Conservation (phyloP, 1,284 basidiomycete genomes). For the Pulchroboletus neoregius region DNA sequence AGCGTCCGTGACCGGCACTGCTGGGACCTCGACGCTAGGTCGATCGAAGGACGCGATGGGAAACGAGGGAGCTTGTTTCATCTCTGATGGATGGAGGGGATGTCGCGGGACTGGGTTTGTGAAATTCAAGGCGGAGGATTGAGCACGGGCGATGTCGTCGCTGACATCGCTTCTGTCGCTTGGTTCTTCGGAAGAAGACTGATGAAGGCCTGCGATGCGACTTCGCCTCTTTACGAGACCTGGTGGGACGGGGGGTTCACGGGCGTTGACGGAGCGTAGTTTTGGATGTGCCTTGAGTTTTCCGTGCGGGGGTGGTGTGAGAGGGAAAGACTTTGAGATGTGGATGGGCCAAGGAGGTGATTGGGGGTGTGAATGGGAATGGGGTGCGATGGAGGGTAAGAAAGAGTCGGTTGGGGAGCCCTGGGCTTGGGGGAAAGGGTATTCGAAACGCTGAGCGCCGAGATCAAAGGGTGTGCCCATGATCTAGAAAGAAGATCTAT, state of each 20-base stretch:
- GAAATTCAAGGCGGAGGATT: too few species aligned
- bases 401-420: constrained; percentile 28
- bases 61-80: constrained; percentile 16
- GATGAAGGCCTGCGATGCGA: constrained; percentile 23
- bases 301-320: constrained; percentile 27
- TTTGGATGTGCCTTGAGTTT: constrained; percentile 30
- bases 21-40: constrained; percentile 1
- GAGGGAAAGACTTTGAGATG: constrained; percentile 30
- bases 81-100: neutral
- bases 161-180: constrained; percentile 28
- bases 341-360: constrained; percentile 28
- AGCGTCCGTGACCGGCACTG: constrained; percentile 1
- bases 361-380: constrained; percentile 26
- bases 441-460: constrained; percentile 32
- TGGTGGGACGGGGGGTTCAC: constrained; percentile 32
- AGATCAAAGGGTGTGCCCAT: constrained; percentile 34
- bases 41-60: constrained; percentile 11
- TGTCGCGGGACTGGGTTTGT: neutral
- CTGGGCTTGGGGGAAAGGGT: constrained; percentile 34
- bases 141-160: constrained; percentile 16
- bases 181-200: constrained; percentile 30
- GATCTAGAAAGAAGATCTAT: constrained; percentile 27
- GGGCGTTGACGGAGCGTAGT: constrained; percentile 24
- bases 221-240: constrained; percentile 29
- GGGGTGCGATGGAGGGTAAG: constrained; percentile 22